These are phyloP conservation scores for Linaria vulgaris DNA, from an alignment of 257 asterid species.

Conservation along the genomic window DNA sequence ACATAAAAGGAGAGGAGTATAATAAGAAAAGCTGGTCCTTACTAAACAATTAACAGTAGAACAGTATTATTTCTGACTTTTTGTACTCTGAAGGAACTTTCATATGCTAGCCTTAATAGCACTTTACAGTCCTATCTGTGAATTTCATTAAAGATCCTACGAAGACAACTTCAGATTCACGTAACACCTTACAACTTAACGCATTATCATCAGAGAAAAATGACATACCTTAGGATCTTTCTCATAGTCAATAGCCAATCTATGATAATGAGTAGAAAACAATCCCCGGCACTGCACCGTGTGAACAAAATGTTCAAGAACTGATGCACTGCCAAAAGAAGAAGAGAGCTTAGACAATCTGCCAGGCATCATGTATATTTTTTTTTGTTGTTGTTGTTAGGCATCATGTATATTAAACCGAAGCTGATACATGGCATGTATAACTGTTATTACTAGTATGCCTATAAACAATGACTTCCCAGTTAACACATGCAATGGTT, in stretches of 20 bases:
- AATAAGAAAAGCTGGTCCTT: too few species aligned
- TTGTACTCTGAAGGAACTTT: too few species aligned
- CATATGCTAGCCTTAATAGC: not conserved
- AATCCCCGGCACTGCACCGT: constrained; percentile 86
- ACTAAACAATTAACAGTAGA: not conserved
- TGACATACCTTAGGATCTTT: constrained; percentile 69
- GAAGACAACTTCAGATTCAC: not conserved
- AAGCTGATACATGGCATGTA: constrained; percentile 3
- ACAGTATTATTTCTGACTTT: not conserved
- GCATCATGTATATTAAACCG: constrained; percentile 5
- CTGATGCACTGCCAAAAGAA: constrained; percentile 71
- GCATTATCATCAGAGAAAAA: not conserved
- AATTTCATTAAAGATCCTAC: constrained; percentile 8
- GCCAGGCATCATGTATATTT: constrained; percentile 5
- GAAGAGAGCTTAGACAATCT: constrained; percentile 19
- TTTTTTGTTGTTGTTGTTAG: too few species aligned
- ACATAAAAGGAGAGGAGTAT: too few species aligned
- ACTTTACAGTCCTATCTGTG: not conserved
- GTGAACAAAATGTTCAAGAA: constrained; percentile 85
- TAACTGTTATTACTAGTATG: not conserved
- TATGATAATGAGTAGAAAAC: constrained; percentile 97
- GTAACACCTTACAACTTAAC: not conserved
- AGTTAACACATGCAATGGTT: not conserved
- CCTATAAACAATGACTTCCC: not conserved
- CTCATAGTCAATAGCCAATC: constrained; percentile 76